Evolutionary conservation across 2,329 filamentous ascomycete species (phyloP), one percentile per base, ranked within the genome.

Genomic region (Cryphonectria japonica): DNA sequence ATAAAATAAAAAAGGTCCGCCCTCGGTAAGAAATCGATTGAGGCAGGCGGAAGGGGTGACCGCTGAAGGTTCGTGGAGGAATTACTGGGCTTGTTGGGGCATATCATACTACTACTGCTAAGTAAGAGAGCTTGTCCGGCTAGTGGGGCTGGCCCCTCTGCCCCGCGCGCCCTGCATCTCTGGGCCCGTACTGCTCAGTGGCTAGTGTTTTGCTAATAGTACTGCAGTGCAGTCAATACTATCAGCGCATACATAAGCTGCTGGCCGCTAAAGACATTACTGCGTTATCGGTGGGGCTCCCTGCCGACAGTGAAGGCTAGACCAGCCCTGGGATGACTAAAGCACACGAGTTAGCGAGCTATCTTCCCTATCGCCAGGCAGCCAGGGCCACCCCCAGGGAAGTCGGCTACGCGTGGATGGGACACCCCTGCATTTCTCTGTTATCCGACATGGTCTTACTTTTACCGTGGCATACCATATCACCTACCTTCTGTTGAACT

Each of bases 261-360:
- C 52, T 57, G 46, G 46, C 19, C n/a, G 64, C 43, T 52, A 66
- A 59, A 5, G 63, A 46, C 37, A 26, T 54, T 54, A 22, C 64
- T 66, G 52, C 65, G 65, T 67, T 67, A 67, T 67, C 65, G 52
- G 65, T 59, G 65, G 65, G 52, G 52, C 65, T 16, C n/a, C 13
- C 43, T 46, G 14, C 41, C 26, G 46, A 50, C 7, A 37, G 34
- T 41, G n/a, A 39, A 4, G n/a, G n/a, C n/a, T 43, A 64, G 37
- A 46, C 37, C 37, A 11, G n/a, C 3, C 14, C 13, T 2, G 39
- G n/a, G 61, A 39, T 22, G 26, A 22, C 61, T 64, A 43, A 39
- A 46, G n/a, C 13, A 29, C 46, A 3, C n/a, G 32, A 29, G 26
- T 29, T 57, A 32, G 26, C 52, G 26, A 34, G 54, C 54, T 59